Evolutionary conservation across 495 filamentous ascomycete genomes (phyloP), one percentile per base, ranked within the genome.

Genomic region (Lasiosphaeria ovina): DNA sequence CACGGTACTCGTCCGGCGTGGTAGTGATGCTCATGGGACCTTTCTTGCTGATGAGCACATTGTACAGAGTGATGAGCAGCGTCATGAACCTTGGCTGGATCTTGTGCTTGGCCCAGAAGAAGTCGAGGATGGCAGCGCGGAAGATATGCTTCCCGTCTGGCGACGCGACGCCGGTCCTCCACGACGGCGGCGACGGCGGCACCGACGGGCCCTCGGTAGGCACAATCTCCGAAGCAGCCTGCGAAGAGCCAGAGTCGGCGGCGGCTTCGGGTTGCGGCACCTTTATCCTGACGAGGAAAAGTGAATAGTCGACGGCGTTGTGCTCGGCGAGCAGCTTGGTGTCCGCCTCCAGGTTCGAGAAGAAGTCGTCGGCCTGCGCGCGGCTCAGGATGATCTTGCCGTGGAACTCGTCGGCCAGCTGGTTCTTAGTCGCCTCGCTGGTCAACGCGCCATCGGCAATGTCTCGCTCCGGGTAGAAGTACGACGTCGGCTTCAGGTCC

Each of bases 21-120:
- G 87, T 85, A 0, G 87, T 90, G 58, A 90, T 87, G 52, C 81
- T 86, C 87, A 90, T 90, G 5, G 79, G 85, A 0, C 87, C 87
- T 53, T 82, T 76, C 24, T 72, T 61, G 7, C 65, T 65, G 47
- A 76, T 78, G 34, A 88, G 61, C 2, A 85, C 62, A 61, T 89
- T 89, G 64, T 84, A 89, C 1, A 78, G 72, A 14, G 80, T 79
- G 42, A 89, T 77, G 35, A 88, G 69, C 0, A 82, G 76, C 4
- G 87, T 87, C 80, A 89, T 78, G 0, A 81, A 77, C 67, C 77
- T 80, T 3, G 87, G 81, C 53, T 83, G 83, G 1, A 85, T 56
- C 62, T 83, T 87, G 72, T 89, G 86, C 66, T 84, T 85, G 1
- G 85, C 84, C 84, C 87, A 89, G 72, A 89, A 89, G 63, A 89